Evolutionary conservation across 2,329 filamentous ascomycete species (phyloP).

Genomic region (Boeremia exigua): DNA sequence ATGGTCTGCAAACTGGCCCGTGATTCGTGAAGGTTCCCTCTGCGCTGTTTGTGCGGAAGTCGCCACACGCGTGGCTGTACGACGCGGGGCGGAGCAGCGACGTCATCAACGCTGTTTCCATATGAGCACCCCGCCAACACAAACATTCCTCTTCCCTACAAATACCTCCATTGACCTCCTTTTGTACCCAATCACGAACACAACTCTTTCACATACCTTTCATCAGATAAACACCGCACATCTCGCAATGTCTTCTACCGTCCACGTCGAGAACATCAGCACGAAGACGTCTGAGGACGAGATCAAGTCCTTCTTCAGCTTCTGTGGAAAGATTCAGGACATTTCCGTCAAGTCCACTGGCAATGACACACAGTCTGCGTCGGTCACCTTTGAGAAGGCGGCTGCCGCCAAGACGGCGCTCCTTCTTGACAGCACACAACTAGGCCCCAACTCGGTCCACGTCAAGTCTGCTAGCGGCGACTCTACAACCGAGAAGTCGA

Average conservation of each 20-base stretch:
- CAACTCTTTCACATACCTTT: background rate
- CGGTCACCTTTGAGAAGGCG: constrained; percentile 96
- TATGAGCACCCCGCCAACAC: constrained; percentile 18
- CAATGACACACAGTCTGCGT: constrained; percentile 77
- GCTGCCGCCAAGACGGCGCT: constrained; percentile 96
- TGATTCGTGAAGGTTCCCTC: constrained; percentile 32
- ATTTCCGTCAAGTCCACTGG: constrained; percentile 73
- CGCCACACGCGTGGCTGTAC: constrained; percentile 19
- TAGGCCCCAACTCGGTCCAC: constrained; percentile 76
- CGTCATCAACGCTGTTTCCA: constrained; percentile 12
- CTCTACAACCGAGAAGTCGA: constrained; percentile 64
- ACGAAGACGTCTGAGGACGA: constrained; percentile 84
- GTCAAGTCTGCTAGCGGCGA: constrained; percentile 77
- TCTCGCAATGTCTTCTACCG: constrained; percentile 65
- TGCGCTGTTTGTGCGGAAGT: constrained; percentile 21
- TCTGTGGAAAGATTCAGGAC: constrained; percentile 88
- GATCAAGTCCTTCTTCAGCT: constrained; percentile 96
- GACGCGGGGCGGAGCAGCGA: constrained; percentile 8
- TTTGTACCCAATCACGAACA: background rate
- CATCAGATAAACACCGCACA: background rate
- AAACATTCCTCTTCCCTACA: constrained; percentile 6
- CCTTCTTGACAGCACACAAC: constrained; percentile 94
- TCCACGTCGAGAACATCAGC: constrained; percentile 90
- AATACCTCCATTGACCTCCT: constrained; percentile 1
- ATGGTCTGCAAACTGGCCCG: background rate